Conservation (phyloP, 495 filamentous ascomycete genomes). For the Aspergillus indologenus region DNA sequence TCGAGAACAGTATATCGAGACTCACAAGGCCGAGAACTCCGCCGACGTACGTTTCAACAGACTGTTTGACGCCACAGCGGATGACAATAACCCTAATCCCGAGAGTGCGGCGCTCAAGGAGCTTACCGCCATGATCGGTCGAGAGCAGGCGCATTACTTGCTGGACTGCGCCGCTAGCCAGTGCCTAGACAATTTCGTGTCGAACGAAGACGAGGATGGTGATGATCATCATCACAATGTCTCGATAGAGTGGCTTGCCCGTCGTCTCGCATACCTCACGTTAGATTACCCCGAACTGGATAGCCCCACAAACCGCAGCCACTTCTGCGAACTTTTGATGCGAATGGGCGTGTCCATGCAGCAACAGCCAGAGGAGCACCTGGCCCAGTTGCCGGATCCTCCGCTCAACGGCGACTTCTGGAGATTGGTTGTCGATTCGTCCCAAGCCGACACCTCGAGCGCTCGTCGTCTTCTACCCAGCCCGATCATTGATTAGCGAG, state of each 20-base stretch:
- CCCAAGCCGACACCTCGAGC: neutral
- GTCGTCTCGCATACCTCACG: constrained; percentile 13
- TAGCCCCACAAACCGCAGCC: constrained; percentile 14
- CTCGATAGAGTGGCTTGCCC: constrained; percentile 10
- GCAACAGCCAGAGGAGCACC: neutral
- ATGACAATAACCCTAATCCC: neutral
- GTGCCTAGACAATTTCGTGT: no score
- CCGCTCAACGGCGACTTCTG: constrained; percentile 4
- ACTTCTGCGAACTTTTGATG: constrained; percentile 17
- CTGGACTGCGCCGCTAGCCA: neutral
- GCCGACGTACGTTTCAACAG: neutral
- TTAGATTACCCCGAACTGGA: constrained; percentile 21
- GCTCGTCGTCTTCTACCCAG: constrained; percentile 12
- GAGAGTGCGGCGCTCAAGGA: neutral
- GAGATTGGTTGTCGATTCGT: constrained; percentile 1
- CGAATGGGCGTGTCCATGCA: constrained; percentile 12
- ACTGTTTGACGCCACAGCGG: neutral
- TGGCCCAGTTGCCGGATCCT: neutral
- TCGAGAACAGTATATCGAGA: constrained; percentile 15
- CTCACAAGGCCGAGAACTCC: neutral
- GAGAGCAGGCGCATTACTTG: neutral
- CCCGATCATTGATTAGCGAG: constrained; percentile 6
- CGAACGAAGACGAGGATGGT: no score
- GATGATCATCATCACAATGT: constrained; percentile 15
- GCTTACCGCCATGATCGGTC: neutral